Base-by-base conservation (phyloP, 2,329 filamentous ascomycete genomes). In the Phyllosticta citribraziliensis region DNA sequence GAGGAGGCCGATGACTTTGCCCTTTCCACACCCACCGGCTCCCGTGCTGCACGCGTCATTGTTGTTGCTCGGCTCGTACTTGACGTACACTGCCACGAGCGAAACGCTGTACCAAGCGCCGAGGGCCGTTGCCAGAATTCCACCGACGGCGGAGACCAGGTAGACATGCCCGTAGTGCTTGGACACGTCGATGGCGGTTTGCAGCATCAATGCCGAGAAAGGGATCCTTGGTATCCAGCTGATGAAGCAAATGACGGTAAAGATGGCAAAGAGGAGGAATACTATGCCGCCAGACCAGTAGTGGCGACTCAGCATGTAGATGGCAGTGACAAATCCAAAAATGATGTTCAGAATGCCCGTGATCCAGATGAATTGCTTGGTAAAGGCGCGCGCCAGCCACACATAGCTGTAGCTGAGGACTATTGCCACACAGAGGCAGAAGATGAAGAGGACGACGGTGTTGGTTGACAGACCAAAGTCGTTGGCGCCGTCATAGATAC, bases 321-420 rank as follows among this genome's bases (percentile, higher is more conserved):
- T 85, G 10, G 89, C 91, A 0, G 91, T 96, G 1, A 83, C 92
- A n/a, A 97, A 78, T 0, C 89, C 90, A 67, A 91, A 87, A 60
- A 88, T 77, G 68, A 96, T 88, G 73, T 97, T 95, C 61, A 96
- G 79, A 57, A 96, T 93, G 12, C 90, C 91, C 0, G 91, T 95
- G 50, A 91, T 83, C 89, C 91, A 97, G 71, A 97, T 95, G 67
- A 96, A 91, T 70, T 90, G 84, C 75, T 94, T 95, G 3, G 92
- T 91, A 66, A 93, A 93, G 55, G 83, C 76, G 60, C 91, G 84
- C 6, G 89, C 88, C 1, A 86, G 73, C 74, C 85, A 84, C 67
- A 97, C 84, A 72, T 97, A 97, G 22, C 76, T 79, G 69, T 85
- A 88, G 40, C 89, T 92, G 52, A 96, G 77, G 1, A 89, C 80